Conservation (phyloP, 257 asterid genomes). For the Nicotiana benthamiana region DNA sequence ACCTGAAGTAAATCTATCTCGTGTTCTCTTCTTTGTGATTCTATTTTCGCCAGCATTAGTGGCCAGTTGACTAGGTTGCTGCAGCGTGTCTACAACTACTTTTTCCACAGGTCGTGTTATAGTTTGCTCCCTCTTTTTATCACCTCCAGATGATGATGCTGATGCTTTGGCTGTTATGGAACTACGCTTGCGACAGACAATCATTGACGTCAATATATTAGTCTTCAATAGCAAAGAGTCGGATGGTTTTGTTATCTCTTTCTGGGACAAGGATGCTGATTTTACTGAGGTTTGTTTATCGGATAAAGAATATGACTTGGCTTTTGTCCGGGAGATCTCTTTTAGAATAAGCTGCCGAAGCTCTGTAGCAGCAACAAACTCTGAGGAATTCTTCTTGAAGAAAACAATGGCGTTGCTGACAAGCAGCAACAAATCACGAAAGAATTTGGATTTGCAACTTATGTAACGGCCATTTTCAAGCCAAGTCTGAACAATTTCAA, state of each 20-base stretch:
- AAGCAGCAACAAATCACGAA: slow-evolving; percentile 55
- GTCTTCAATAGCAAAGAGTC: slow-evolving; percentile 45
- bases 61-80: slow-evolving; percentile 18
- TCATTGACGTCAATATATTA: slow-evolving; percentile 44
- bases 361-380: slow-evolving; percentile 43
- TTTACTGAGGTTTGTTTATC: slow-evolving; percentile 46
- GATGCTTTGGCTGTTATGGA: slow-evolving; percentile 51
- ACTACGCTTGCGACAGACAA: slow-evolving; percentile 65
- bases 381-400: slow-evolving; percentile 38
- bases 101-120: slow-evolving; percentile 22
- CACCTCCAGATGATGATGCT: slow-evolving; percentile 36
- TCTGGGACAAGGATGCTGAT: slow-evolving; percentile 32
- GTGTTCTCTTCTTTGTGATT: slow-evolving; percentile 53
- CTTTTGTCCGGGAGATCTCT: slow-evolving; percentile 24
- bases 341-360: slow-evolving; percentile 35
- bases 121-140: slow-evolving; percentile 41
- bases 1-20: slow-evolving; percentile 37
- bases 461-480: slow-evolving; percentile 46
- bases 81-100: slow-evolving; percentile 6
- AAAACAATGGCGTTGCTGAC: slow-evolving; percentile 66
- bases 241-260: slow-evolving; percentile 38
- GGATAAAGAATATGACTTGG: slow-evolving; percentile 45
- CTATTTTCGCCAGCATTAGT: slow-evolving; percentile 42
- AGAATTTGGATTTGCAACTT: slow-evolving; percentile 41
- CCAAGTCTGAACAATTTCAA: slow-evolving; percentile 38